Evolutionary conservation across 2,329 filamentous ascomycete species (phyloP).

Genomic region (Lachnellula hyalina): DNA sequence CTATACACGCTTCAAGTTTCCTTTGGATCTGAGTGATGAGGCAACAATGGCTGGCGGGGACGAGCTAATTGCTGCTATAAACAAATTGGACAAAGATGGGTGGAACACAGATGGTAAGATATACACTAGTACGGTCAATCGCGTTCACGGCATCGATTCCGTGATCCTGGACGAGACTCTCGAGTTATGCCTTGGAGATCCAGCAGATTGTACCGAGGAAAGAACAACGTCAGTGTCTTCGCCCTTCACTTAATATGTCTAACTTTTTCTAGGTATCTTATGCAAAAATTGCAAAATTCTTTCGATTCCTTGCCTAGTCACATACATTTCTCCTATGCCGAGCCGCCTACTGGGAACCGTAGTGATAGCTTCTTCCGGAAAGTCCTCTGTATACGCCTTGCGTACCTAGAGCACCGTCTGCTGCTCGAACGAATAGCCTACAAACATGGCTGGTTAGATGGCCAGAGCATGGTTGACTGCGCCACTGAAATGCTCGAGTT

Average conservation of each 20-base stretch:
- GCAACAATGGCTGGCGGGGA: constrained; percentile 40
- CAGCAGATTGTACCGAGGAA: constrained; percentile 16
- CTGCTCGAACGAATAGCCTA: constrained; percentile 52
- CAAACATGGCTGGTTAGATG: constrained; percentile 37
- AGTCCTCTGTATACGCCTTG: constrained; percentile 41
- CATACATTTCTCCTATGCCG: constrained; percentile 34
- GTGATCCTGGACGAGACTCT: constrained; percentile 53
- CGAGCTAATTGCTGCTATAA: constrained; percentile 35
- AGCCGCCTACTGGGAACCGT: constrained; percentile 36
- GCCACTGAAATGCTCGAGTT: constrained; percentile 42
- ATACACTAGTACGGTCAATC: constrained; percentile 39
- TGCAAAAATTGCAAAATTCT: constrained; percentile 30
- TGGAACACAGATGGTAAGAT: constrained; percentile 46
- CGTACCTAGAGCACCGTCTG: constrained; percentile 53
- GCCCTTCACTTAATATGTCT: neutral
- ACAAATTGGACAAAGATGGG: constrained; percentile 41
- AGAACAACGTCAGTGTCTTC: constrained; percentile 17
- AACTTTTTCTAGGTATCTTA: constrained; percentile 13
- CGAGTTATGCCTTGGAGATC: constrained; percentile 41
- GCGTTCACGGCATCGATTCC: constrained; percentile 44
- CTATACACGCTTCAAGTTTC: constrained; percentile 48
- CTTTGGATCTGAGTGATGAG: constrained; percentile 49
- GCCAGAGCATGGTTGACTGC: constrained; percentile 40
- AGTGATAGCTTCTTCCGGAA: constrained; percentile 37
- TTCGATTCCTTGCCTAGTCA: constrained; percentile 33